phyloP scores from a whole-genome alignment of 352 stramenopile genomes.

The Globisporangium nagaii region DNA sequence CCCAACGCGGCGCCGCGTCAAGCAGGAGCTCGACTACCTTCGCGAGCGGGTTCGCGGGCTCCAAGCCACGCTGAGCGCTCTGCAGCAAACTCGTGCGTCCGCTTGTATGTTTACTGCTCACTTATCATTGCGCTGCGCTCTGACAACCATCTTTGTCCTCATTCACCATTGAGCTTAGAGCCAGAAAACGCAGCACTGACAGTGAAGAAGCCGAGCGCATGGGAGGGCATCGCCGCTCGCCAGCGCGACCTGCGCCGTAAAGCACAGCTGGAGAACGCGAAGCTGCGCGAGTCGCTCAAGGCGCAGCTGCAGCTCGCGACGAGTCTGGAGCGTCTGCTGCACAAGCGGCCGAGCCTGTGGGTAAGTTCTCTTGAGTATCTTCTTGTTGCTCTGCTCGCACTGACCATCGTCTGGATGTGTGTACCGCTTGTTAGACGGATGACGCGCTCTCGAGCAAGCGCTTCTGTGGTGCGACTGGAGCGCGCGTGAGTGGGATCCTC shows the following conservation, averaged over 20 bases:
- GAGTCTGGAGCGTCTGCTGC: slow-evolving; percentile 5
- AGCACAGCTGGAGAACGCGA: slow-evolving; percentile 14
- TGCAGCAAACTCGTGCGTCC: slow-evolving; percentile 1
- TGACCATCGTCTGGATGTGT: too few relatives aligned
- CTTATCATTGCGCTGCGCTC: too few relatives aligned
- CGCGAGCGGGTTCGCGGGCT: slow-evolving; percentile 3
- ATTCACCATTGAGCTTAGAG: background rate
- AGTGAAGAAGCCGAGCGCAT: background rate
- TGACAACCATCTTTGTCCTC: too few relatives aligned
- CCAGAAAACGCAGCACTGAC: background rate
- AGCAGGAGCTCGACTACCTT: slow-evolving; percentile 7
- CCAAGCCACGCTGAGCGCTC: background rate
- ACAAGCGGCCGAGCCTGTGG: slow-evolving; percentile 9
- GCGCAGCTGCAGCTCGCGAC: slow-evolving; percentile 7
- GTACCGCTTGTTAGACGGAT: slow-evolving; percentile 3
- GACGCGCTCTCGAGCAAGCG: background rate
- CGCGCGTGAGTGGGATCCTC: background rate
- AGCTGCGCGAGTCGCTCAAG: slow-evolving; percentile 10
- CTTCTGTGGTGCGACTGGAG: background rate
- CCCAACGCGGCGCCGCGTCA: background rate
- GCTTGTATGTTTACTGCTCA: background rate
- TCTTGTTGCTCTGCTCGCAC: too few relatives aligned
- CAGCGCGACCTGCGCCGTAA: slow-evolving; percentile 7
- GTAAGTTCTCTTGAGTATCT: background rate
- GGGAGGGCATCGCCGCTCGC: slow-evolving; percentile 10